A percentile compares a stretch with the other conserved stretches of the same genome.
Evolutionary conservation across 129 eudicot genomes (phyloP).

Genomic region (Chrysanthemum lavandulifolium): DNA sequence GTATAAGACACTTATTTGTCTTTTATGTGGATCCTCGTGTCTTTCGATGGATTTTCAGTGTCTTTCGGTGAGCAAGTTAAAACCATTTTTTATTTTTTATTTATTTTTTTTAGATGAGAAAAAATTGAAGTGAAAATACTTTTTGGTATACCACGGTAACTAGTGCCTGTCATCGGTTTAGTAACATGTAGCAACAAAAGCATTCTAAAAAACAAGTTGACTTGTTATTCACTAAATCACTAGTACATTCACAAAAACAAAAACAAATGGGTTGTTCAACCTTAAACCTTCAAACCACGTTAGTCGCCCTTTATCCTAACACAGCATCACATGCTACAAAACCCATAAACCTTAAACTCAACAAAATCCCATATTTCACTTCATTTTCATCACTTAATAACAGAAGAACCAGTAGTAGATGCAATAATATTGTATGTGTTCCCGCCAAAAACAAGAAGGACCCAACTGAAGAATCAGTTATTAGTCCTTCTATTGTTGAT

Average conservation of each 20-base stretch:
- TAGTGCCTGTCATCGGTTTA: too few relatives aligned
- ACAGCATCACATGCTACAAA: neutral
- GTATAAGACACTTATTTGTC: too few relatives aligned
- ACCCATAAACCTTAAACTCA: slow-evolving; percentile 5
- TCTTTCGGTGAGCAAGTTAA: too few relatives aligned
- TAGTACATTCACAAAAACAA: neutral
- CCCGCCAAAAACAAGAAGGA: slow-evolving; percentile 55
- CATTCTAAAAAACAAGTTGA: too few relatives aligned
- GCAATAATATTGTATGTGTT: slow-evolving; percentile 5
- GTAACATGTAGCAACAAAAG: too few relatives aligned
- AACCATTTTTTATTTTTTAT: too few relatives aligned
- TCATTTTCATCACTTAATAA: slow-evolving; percentile 18
- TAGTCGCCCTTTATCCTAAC: neutral
- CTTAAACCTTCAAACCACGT: neutral
- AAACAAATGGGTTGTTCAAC: slow-evolving; percentile 26
- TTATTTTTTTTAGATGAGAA: too few relatives aligned
- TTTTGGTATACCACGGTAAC: too few relatives aligned
- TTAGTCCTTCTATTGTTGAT: slow-evolving; percentile 55
- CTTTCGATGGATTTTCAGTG: too few relatives aligned
- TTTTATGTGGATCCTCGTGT: too few relatives aligned
- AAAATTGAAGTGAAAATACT: too few relatives aligned
- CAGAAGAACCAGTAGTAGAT: neutral
- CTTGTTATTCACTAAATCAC: too few relatives aligned
- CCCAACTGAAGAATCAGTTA: slow-evolving; percentile 28
- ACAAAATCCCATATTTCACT: slow-evolving; percentile 22